Base-by-base conservation (phyloP, 2,329 filamentous ascomycete species). In the Hysterium pulicare region DNA sequence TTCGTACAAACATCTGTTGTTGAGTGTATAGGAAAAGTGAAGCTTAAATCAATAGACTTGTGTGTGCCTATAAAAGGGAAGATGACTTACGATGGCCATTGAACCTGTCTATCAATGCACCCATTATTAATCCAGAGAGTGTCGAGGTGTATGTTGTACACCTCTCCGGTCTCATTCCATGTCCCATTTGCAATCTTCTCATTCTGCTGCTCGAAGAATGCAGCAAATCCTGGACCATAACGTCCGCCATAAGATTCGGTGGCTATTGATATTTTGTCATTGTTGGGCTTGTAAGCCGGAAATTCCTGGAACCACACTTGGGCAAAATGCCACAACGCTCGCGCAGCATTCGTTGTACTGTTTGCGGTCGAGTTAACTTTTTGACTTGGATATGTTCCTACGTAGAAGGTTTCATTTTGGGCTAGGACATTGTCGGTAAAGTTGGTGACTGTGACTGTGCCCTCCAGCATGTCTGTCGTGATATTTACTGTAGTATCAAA, bases 301-400 rank as follows among this genome's bases (percentile, higher is more conserved):
- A 86, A 86, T 22, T 79, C 75, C 4, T 76, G 71, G 41, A 82
- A 79, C 71, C 82, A 87, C 1, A 73, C 72, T 55, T 82, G 79
- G 0, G 76, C 71, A 59, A 82, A 81, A 51, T 77, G 71, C 79
- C 79, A 82, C 4, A 81, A 62, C 7, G 75, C 72, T 47, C 72
- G 69, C n/a, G 76, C 78, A 21, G 75, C 72, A 51, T 76, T 76
- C 40, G 71, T 62, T 0, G 75, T 78, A 5, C 69, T 73, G 33
- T 76, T 76, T 0, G 77, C 72, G 2, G 72, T 71, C 2, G 64
- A 54, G 5, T 68, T 69, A 7, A 50, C 33, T 45, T 71, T 68
- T 47, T 69, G 66, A 40, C 68, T 78, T 1, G 73, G 61, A 30
- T 76, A 75, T 2, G 74, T 81, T 15, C 78, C 77, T 5, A 74